A percentile compares a stretch with the other conserved stretches of the same genome.
Conservation (phyloP, 129 eudicot genomes). For the Artemisia annua region DNA sequence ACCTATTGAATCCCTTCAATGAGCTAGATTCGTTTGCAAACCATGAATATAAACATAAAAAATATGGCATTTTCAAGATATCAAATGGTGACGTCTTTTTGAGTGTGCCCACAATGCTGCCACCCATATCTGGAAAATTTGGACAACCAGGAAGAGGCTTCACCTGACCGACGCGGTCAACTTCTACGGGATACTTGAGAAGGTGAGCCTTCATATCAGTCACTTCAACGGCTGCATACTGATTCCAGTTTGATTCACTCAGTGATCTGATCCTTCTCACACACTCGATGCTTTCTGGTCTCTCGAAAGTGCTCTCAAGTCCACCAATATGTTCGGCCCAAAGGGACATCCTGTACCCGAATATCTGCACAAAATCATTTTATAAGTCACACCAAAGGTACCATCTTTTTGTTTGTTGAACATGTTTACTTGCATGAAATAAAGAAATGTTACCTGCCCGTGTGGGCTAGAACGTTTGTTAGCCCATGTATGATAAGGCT, state of each 20-base stretch:
- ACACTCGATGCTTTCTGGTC: slow-evolving; percentile 76
- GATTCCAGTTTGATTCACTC: slow-evolving; percentile 71
- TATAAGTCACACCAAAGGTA: slow-evolving; percentile 1
- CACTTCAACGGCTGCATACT: slow-evolving; percentile 66
- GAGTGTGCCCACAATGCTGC: slow-evolving; percentile 72
- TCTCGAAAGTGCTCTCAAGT: slow-evolving; percentile 56
- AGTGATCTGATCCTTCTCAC: slow-evolving; percentile 57
- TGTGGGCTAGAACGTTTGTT: slow-evolving; percentile 49
- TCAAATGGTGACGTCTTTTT: slow-evolving; percentile 87
- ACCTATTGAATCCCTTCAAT: slow-evolving; percentile 48
- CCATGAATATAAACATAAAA: neutral
- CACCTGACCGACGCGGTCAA: slow-evolving; percentile 71
- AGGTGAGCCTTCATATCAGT: slow-evolving; percentile 74
- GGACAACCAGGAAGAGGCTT: slow-evolving; percentile 66
- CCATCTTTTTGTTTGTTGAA: neutral
- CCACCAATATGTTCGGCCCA: slow-evolving; percentile 89
- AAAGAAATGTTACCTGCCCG: slow-evolving; percentile 59
- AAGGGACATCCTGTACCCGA: slow-evolving; percentile 86
- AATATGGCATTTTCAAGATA: neutral
- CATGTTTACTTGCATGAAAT: neutral
- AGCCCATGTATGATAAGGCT: slow-evolving; percentile 87
- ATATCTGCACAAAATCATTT: slow-evolving; percentile 47
- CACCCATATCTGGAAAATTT: slow-evolving; percentile 88
- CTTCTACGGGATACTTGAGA: slow-evolving; percentile 79
- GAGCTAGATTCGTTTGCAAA: slow-evolving; percentile 47